A percentile compares a stretch with the other conserved stretches of the same genome.
phyloP scores from a whole-genome alignment of 2,329 filamentous ascomycete species.

The Beauveria medogensis region DNA sequence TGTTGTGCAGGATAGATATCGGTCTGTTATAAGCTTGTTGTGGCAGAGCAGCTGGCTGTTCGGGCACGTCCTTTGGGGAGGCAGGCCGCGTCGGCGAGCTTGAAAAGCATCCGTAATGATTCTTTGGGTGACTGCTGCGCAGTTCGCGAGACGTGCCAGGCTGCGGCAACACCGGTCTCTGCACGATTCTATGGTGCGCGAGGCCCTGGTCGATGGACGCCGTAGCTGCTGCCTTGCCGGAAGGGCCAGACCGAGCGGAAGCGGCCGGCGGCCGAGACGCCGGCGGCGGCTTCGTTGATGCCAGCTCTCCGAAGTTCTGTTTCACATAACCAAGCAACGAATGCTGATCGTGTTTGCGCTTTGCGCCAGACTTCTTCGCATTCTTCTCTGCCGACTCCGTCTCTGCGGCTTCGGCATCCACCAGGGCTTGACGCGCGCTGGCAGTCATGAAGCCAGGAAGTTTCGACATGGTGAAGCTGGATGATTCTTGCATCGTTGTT shows the following conservation, averaged over 20 bases:
- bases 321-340: constrained; percentile 36
- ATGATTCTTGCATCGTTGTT: constrained; percentile 55
- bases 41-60: constrained; percentile 18
- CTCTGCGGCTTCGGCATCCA: constrained; percentile 19
- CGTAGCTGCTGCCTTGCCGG: constrained; percentile 15
- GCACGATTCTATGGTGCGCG: constrained; percentile 34
- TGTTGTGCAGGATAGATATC: constrained; percentile 41
- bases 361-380: constrained; percentile 21
- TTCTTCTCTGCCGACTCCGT: constrained; percentile 15
- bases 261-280: constrained; percentile 12
- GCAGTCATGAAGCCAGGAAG: constrained; percentile 56
- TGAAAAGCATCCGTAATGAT: constrained; percentile 49
- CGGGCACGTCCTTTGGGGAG: constrained; percentile 13
- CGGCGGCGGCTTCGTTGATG: constrained; percentile 11
- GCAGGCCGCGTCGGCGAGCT: constrained; percentile 42
- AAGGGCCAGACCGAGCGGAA: constrained; percentile 21
- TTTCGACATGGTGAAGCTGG: constrained; percentile 50
- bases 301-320: constrained; percentile 14
- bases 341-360: constrained; percentile 30
- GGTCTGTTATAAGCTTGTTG: constrained; percentile 21
- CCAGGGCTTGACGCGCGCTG: constrained; percentile 40
- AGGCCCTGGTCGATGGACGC: constrained; percentile 23
- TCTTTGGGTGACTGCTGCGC: constrained; percentile 22
- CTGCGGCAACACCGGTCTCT: constrained; percentile 25
- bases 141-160: constrained; percentile 22